Evolutionary conservation across 768 basidiomycete species (phyloP).

Genomic region (Mycena capillaripes): DNA sequence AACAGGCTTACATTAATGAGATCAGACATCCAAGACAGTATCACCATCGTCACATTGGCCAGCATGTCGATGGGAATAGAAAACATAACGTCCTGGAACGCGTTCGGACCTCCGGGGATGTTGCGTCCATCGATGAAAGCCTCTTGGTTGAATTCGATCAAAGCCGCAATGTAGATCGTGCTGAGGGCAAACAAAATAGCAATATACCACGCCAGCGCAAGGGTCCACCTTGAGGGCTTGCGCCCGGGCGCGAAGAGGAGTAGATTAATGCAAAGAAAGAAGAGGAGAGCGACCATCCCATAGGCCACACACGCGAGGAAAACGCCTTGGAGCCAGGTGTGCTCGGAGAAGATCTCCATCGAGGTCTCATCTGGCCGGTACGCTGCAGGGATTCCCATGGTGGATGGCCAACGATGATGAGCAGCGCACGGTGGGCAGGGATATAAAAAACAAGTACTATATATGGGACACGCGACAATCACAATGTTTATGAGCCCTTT

Average conservation of each 20-base stretch:
- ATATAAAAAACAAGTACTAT: too few relatives aligned
- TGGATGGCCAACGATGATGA: background rate
- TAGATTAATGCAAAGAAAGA: conserved; percentile 9
- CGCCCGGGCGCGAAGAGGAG: conserved; percentile 9
- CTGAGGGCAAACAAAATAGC: conserved; percentile 25
- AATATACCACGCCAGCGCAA: conserved; percentile 18
- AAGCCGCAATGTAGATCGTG: conserved; percentile 36
- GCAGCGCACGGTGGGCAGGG: background rate
- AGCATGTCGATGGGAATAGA: conserved; percentile 34
- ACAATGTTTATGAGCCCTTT: background rate
- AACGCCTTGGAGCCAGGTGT: conserved; percentile 36
- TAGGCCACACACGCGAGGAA: conserved; percentile 29
- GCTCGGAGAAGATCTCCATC: conserved; percentile 29
- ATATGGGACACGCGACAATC: background rate
- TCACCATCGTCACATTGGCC: conserved; percentile 35
- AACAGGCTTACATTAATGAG: conserved; percentile 39
- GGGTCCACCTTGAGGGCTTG: background rate
- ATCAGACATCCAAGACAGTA: conserved; percentile 40
- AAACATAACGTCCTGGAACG: conserved; percentile 40
- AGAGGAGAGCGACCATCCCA: conserved; percentile 28
- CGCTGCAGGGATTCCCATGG: background rate
- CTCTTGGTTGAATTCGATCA: conserved; percentile 40
- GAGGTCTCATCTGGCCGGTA: conserved; percentile 9
- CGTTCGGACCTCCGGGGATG: conserved; percentile 47
- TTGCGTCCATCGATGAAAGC: conserved; percentile 48